Evolutionary conservation across 1,139 yeast genomes (phyloP).

Genomic region (Hanseniaspora uvarum): DNA sequence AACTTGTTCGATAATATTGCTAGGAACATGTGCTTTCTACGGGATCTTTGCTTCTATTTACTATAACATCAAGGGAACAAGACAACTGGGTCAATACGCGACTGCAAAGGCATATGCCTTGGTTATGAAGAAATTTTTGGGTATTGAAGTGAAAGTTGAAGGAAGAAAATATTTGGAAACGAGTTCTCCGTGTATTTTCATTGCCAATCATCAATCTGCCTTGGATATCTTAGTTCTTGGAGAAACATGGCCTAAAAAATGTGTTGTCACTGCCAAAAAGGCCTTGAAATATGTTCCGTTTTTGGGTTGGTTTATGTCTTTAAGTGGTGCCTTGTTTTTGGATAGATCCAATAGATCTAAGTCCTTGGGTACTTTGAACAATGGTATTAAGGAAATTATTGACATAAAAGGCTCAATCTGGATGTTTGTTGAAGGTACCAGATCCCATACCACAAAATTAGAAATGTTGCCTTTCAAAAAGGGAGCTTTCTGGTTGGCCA

Average conservation of each 20-base stretch:
- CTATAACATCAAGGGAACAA: constrained; percentile 60
- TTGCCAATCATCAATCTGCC: constrained; percentile 88
- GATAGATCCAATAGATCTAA: constrained; percentile 72
- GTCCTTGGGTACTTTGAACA: constrained; percentile 62
- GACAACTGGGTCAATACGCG: constrained; percentile 75
- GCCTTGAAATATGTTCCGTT: constrained; percentile 80
- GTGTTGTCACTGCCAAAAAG: constrained; percentile 86
- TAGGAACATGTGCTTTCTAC: constrained; percentile 49
- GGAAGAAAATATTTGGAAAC: constrained; percentile 44
- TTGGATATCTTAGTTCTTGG: constrained; percentile 76
- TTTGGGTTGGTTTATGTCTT: constrained; percentile 90
- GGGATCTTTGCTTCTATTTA: constrained; percentile 69
- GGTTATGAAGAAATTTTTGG: constrained; percentile 50
- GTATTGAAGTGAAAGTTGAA: constrained; percentile 57
- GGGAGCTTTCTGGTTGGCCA: constrained; percentile 96
- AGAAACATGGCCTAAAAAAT: constrained; percentile 71
- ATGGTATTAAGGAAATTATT: constrained; percentile 55
- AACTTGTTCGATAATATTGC: background rate
- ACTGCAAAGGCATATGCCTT: constrained; percentile 75
- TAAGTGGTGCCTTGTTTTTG: constrained; percentile 82
- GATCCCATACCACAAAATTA: constrained; percentile 63
- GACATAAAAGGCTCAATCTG: constrained; percentile 57
- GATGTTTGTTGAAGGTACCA: constrained; percentile 92
- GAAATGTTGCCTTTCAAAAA: constrained; percentile 79
- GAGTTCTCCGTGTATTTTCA: constrained; percentile 64